Evolutionary conservation across 73 alveolate genomes (phyloP).

Genomic region (Paramecium biaurelia): DNA sequence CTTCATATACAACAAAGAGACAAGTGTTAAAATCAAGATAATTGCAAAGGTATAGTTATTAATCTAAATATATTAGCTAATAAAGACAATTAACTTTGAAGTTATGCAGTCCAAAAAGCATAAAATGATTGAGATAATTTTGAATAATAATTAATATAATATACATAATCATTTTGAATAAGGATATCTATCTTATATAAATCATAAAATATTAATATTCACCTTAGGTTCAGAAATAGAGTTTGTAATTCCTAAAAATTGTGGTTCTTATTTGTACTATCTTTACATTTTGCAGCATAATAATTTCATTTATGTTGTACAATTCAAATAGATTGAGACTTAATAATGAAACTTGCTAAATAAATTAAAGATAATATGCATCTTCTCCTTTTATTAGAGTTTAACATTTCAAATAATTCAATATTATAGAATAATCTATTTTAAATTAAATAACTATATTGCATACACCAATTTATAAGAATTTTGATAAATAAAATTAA

Average conservation of each 20-base stretch:
- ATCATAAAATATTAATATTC: background rate
- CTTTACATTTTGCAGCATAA: background rate
- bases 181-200: background rate
- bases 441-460: background rate
- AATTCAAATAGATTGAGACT: background rate
- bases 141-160: slow-evolving; percentile 7
- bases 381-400: background rate
- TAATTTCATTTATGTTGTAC: background rate
- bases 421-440: background rate
- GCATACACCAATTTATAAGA: background rate
- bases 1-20: background rate
- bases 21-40: background rate
- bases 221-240: background rate
- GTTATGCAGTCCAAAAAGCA: background rate
- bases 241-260: background rate
- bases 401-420: background rate
- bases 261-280: background rate
- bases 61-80: background rate
- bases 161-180: background rate
- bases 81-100: background rate
- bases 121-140: background rate
- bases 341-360: background rate
- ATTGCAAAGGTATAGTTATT: background rate
- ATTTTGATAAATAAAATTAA: background rate
- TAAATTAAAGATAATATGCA: background rate